Conservation (phyloP, 345 rosid genomes). For the Hypericum perforatum region DNA sequence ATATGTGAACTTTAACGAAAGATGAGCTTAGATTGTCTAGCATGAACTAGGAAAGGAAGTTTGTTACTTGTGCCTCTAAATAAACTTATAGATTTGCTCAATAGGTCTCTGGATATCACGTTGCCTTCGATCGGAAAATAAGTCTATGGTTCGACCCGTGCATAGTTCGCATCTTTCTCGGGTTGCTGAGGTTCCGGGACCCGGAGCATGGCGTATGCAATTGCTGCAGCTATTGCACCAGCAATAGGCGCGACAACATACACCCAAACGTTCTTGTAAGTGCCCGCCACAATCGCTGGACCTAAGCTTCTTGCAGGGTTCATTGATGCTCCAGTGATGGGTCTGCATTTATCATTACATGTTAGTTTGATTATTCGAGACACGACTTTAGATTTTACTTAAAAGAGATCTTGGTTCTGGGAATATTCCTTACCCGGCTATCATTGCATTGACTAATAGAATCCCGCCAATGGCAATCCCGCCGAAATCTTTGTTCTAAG, state of each 20-base stretch:
- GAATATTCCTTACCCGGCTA: slow-evolving; percentile 31
- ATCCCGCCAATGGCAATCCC: slow-evolving; percentile 35
- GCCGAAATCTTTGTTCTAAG: slow-evolving; percentile 25
- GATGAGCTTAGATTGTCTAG: too few species aligned
- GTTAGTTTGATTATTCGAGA: too few species aligned
- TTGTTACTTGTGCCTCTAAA: too few species aligned
- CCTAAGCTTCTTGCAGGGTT: slow-evolving; percentile 51
- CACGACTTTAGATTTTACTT: too few species aligned
- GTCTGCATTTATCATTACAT: slow-evolving; percentile 19
- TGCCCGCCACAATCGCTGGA: slow-evolving; percentile 34
- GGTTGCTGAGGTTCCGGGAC: slow-evolving; percentile 22
- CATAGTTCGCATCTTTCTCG: slow-evolving; percentile 7
- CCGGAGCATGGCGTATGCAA: slow-evolving; percentile 22
- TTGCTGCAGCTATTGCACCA: slow-evolving; percentile 31
- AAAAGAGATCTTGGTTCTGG: too few species aligned
- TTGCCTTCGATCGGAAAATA: background rate
- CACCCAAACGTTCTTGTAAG: slow-evolving; percentile 37
- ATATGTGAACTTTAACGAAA: too few species aligned
- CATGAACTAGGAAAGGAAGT: too few species aligned
- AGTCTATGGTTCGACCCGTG: slow-evolving; percentile 19
- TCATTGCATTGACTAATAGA: slow-evolving; percentile 24
- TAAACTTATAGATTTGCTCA: too few species aligned
- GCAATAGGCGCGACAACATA: slow-evolving; percentile 30
- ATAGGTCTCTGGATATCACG: too few species aligned
- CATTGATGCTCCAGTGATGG: slow-evolving; percentile 52